phyloP scores from a whole-genome alignment of 1,284 basidiomycete species.

The Erythrobasidium hasegawianum region DNA sequence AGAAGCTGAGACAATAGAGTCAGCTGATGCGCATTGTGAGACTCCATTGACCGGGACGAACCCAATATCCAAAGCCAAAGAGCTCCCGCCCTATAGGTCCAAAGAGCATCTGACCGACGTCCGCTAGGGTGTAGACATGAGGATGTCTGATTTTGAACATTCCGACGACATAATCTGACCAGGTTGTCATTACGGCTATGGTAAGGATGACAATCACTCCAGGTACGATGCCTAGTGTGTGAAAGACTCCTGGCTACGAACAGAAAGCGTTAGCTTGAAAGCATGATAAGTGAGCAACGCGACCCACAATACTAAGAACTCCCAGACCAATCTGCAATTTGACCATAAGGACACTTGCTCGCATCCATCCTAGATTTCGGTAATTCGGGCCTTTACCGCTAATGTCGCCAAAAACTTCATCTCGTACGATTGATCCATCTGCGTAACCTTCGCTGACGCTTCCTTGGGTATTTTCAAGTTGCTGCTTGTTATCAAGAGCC shows the following conservation, averaged over 20 bases:
- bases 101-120: constrained; percentile 16
- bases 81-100: background rate
- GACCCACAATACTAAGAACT: background rate
- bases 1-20: background rate
- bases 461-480: too few species aligned
- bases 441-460: too few species aligned
- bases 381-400: background rate
- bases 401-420: background rate
- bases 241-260: background rate
- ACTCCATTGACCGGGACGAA: background rate
- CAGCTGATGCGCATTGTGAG: background rate
- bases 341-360: background rate
- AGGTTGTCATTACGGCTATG: background rate
- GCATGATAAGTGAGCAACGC: background rate
- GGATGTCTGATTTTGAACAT: constrained; percentile 8
- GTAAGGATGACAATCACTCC: background rate
- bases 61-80: background rate
- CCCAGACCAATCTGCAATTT: background rate
- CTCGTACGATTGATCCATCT: background rate
- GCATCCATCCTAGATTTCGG: background rate
- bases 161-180: constrained; percentile 2
- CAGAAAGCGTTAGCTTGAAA: background rate
- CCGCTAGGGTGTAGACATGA: background rate
- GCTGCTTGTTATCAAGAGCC: too few species aligned
- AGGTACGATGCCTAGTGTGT: background rate